Evolutionary conservation across 345 rosid species (phyloP), one percentile per base, ranked within the genome.

Genomic region (Populus ilicifolia): DNA sequence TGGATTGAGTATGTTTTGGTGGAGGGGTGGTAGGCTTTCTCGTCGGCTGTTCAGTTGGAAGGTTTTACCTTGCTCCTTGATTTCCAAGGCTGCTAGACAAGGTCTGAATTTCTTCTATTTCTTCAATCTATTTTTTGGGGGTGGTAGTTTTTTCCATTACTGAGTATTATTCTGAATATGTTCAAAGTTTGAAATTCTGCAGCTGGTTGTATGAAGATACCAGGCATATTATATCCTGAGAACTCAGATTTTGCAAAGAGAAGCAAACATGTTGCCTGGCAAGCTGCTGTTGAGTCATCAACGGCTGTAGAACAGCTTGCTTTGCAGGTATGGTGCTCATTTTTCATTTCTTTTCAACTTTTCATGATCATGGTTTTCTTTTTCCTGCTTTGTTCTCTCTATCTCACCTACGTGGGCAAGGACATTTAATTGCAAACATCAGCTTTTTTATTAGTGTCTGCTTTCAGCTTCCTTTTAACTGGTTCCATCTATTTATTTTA

Each of bases 21-120:
- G 98, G 98, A 96, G 99, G 77, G 99, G 99, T 73, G 99, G 99
- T 72, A 80, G 81, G 80, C 74, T 93, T 73, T 93, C 99, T 77
- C 90, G 93, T 74, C 88, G 73, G 78, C 73, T 93, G 81, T 93
- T 90, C 86, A 90, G 75, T 78, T 96, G 98, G 97, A 96, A 96
- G 88, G 90, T 72, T 63, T 83, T 93, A 79, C 98, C 98, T 78
- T 75, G 36, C 67, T 79, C 89, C 75, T 80, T 96, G 82, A 87
- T 79, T 66, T 87, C 90, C 59, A 96, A 89, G 87, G 97, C 97
- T 80, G 97, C 99, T 71, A 87, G 94, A 88, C 90, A 92, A 90
- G 99, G 99, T 96, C 81, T 77, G 73, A 59, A 80, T 74, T 52
- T 83, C 75, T 75, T 85, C 30, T 75, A 50, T 71, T 63, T 33